phyloP scores from a whole-genome alignment of 345 rosid species.

The Moringa oleifera region DNA sequence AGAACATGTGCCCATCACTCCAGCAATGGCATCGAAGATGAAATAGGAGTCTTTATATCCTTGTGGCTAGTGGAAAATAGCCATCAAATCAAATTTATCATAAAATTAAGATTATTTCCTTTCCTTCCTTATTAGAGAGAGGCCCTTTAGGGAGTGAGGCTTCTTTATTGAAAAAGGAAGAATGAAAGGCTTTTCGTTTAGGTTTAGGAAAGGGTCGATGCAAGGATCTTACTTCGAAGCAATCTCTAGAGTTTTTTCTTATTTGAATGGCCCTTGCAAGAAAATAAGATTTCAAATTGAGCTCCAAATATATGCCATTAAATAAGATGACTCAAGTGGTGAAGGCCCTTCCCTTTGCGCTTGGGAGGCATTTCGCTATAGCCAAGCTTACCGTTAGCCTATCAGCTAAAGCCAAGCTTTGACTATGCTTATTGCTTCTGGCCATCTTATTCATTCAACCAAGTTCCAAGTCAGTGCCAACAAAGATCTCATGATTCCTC shows the following conservation, averaged over 20 bases:
- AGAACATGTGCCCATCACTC: no score
- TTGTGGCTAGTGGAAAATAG: no score
- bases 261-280: not conserved
- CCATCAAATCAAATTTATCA: not conserved
- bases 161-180: not conserved
- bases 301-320: not conserved
- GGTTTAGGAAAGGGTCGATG: not conserved
- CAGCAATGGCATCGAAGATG: no score
- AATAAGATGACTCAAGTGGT: conserved; percentile 4
- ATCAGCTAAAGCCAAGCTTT: conserved; percentile 8
- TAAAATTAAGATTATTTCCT: not conserved
- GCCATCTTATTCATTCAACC: no score
- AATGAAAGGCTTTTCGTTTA: not conserved
- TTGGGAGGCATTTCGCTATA: conserved; percentile 9
- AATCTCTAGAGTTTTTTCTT: not conserved
- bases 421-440: not conserved
- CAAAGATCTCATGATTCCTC: no score
- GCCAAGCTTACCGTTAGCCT: conserved; percentile 12
- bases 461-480: no score
- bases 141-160: not conserved
- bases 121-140: conserved; percentile 1
- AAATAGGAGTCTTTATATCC: no score
- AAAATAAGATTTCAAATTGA: not conserved
- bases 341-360: conserved; percentile 11
- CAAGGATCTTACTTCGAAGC: not conserved